Base-by-base conservation (phyloP, 2,329 filamentous ascomycete genomes). In the Lithohypha guttulata region DNA sequence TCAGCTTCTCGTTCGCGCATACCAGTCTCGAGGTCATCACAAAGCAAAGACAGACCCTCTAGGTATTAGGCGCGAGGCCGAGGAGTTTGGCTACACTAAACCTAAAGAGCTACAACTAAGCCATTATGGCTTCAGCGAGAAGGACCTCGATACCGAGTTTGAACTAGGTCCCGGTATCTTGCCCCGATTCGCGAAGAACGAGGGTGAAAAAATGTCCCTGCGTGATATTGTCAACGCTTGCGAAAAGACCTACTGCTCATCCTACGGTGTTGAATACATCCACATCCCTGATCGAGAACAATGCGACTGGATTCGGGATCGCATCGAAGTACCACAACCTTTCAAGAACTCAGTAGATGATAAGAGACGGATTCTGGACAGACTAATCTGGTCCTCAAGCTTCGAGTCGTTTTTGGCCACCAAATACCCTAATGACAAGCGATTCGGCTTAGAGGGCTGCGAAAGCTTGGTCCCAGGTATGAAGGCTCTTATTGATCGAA, bases 351-450 rank as follows among this genome's bases (percentile, higher is more conserved):
- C 85, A 1, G 81, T 94, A 44, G 91, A 96, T 56, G 91, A 98
- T 73, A 98, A 98, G 77, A 84, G 91, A 58, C 79, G 91, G 51
- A 94, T 98, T 53, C 75, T 98, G 51, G 91, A 98, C 66, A 84
- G 91, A 58, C 72, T 98, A 50, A 98, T 98, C 63, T 98, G 91
- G 91, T 89, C 84, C 60, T 93, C 87, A 49, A 95, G 85, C 65
- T 98, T 98, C 62, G 91, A 98, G 69, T 69, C 78, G 44, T 98
- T 98, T 74, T 70, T 93, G 51, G 80, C 91, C 42, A 95, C 86
- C 43, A 98, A 98, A 66, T 96, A 95, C 66, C 91, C 91, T 62
- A 98, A 98, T 65, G 91, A 98, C 69, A 98, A 98, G 75, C 84
- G 91, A 58, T 98, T 98, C 64, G 91, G 91, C 67, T 77, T 98